Percentiles rank a stretch among this genome's conserved stretches.
phyloP scores from a whole-genome alignment of 345 rosid species.

The Pistacia atlantica region DNA sequence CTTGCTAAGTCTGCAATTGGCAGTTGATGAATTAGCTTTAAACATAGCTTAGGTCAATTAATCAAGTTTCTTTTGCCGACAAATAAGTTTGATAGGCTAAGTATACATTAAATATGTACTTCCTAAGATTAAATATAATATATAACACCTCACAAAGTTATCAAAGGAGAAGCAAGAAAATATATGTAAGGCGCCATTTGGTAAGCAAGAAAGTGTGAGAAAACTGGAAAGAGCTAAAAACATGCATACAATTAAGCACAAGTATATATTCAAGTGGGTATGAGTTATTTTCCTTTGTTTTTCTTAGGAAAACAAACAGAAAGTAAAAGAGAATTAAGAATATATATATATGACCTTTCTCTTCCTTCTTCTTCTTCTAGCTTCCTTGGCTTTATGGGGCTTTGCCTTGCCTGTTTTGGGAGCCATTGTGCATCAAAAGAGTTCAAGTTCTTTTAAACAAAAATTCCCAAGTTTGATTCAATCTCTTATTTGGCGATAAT shows the following conservation, averaged over 20 bases:
- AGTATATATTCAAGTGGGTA: neutral
- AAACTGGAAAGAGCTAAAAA: neutral
- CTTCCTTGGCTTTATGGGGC: slow-evolving; percentile 72
- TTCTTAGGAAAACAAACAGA: slow-evolving; percentile 3
- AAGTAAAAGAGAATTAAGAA: neutral
- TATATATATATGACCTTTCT: slow-evolving; percentile 55
- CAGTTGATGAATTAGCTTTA: too few relatives aligned
- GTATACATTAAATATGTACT: too few relatives aligned
- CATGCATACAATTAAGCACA: neutral
- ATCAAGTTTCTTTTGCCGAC: too few relatives aligned
- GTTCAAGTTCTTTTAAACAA: neutral
- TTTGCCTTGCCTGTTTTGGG: slow-evolving; percentile 84
- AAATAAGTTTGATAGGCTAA: too few relatives aligned
- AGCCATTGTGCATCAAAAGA: slow-evolving; percentile 57
- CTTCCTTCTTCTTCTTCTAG: slow-evolving; percentile 83
- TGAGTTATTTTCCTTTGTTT: neutral
- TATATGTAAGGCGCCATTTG: neutral
- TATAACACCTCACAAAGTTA: neutral
- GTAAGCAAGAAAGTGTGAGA: neutral
- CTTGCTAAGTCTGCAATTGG: too few relatives aligned
- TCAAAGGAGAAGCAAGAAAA: too few relatives aligned
- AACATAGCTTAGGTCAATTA: too few relatives aligned
- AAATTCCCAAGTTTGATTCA: neutral
- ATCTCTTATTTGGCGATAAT: slow-evolving; percentile 11
- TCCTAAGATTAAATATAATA: too few relatives aligned